These are phyloP conservation scores for Hemisphaericaspora xylofermentans DNA, from an alignment of 1,139 yeast species.

Conservation along the genomic window DNA sequence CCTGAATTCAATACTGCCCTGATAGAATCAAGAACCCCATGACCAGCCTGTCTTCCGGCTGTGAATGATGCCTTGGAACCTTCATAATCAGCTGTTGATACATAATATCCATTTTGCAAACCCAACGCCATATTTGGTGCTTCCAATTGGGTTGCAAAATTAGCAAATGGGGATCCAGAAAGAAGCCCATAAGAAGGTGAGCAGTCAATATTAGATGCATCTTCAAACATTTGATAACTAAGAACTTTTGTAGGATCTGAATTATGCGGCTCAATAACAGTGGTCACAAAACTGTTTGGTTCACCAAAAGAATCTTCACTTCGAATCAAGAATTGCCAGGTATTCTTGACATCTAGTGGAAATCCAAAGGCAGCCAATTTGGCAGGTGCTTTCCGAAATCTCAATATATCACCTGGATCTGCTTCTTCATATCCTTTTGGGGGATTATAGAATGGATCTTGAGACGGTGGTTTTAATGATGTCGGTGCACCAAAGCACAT, in stretches of 20 bases:
- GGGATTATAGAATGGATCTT: conserved; percentile 29
- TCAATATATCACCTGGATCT: conserved; percentile 27
- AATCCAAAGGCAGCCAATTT: conserved; percentile 15
- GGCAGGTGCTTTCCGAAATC: conserved; percentile 23
- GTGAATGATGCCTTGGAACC: conserved; percentile 21
- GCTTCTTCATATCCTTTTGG: conserved; percentile 25
- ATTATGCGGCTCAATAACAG: conserved; percentile 31
- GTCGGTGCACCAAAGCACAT: neutral
- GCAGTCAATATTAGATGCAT: conserved; percentile 15
- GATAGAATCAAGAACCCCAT: conserved; percentile 23
- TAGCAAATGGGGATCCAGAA: conserved; percentile 12
- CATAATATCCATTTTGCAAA: conserved; percentile 26
- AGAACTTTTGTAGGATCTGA: conserved; percentile 24
- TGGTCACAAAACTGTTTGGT: conserved; percentile 31
- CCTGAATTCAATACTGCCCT: conserved; percentile 21
- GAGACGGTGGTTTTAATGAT: neutral
- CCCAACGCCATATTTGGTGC: conserved; percentile 20
- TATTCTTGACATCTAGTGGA: conserved; percentile 19
- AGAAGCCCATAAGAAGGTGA: conserved; percentile 17
- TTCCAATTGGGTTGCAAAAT: conserved; percentile 19
- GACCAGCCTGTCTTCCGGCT: conserved; percentile 25
- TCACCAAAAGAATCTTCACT: conserved; percentile 31
- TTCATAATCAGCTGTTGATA: conserved; percentile 28
- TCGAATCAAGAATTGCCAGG: conserved; percentile 35
- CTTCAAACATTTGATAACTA: conserved; percentile 20